Base-by-base conservation (phyloP, 2,329 filamentous ascomycete species). In the Emergomyces pasteurianus region DNA sequence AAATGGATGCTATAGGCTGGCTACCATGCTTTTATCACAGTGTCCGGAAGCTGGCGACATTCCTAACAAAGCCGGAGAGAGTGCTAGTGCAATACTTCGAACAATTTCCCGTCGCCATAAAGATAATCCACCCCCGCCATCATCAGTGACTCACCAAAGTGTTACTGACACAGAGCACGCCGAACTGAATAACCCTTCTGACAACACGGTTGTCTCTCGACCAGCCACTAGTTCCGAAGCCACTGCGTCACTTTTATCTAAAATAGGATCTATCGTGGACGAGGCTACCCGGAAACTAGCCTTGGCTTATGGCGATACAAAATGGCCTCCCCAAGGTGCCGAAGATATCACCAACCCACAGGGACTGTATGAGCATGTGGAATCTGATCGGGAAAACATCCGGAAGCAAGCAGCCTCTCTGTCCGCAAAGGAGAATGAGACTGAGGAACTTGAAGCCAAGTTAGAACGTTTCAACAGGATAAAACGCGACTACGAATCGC, bases 21-120 rank as follows among this genome's bases (percentile, higher is more conserved):
- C 85, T n/a, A 79, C 81, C 56, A 77, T 76, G 80, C 86, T 78
- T 74, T 90, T 78, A 74, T 92, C 72, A 40, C 87, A 92, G 58
- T 90, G 92, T 63, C 92, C 92, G 3, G 74, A 77, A 42, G 85
- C 86, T 2, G 88, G 90, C 0, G 86, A 95, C 68, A 87, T 97
- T 59, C 81, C 84, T 23, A 99, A 97, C 71, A 80, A 85, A 59
- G 84, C 90, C 61, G 90, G 91, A 34, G 82, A 95, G 64, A 89
- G 89, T 0, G 91, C 91, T 12, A 89, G 95, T 68, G 87, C 92
- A 65, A 79, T 96, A 58, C 90, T 96, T 67, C 86, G 88, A 70
- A 78, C 80, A 59, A 76, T 83, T 43, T 94, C 95, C 80, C 85
- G 79, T 63, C 76, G 80, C 58, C 84, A 87, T 63, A 82, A 87